These are phyloP conservation scores for Adansonia grandidieri DNA, from an alignment of 441 rosid species.

Conservation along the genomic window DNA sequence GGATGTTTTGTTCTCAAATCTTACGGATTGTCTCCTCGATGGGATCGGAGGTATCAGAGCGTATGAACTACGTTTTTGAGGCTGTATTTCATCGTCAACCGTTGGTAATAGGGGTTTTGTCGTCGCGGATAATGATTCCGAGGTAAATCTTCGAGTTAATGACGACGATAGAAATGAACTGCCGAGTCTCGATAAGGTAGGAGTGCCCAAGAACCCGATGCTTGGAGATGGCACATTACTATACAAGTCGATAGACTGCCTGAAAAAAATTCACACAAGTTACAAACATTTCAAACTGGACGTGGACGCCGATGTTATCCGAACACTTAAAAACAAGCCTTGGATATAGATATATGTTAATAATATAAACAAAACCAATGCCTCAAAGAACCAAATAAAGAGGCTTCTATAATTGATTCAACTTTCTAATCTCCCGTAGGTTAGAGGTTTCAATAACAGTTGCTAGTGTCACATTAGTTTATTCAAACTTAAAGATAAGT, in stretches of 20 bases:
- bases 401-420: too few relatives aligned
- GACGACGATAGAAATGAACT: constrained; percentile 75
- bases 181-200: constrained; percentile 60
- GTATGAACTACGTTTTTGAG: constrained; percentile 58
- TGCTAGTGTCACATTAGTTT: too few relatives aligned
- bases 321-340: neutral
- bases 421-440: too few relatives aligned
- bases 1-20: constrained; percentile 48
- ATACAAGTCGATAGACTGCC: constrained; percentile 83
- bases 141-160: constrained; percentile 65
- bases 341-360: neutral
- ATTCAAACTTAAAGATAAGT: too few relatives aligned
- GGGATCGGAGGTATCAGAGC: constrained; percentile 57
- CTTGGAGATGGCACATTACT: constrained; percentile 79
- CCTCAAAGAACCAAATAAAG: neutral
- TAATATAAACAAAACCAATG: too few relatives aligned
- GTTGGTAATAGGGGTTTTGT: constrained; percentile 58
- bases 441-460: too few relatives aligned
- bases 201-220: constrained; percentile 60
- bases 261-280: constrained; percentile 38
- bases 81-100: constrained; percentile 46
- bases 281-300: neutral
- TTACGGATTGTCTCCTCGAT: constrained; percentile 35
- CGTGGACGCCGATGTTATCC: neutral
- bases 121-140: constrained; percentile 46